A percentile compares a stretch with the other conserved stretches of the same genome.
These are phyloP conservation scores for Flaveria ramosissima DNA, from an alignment of 129 eudicot genomes.

Conservation along the genomic window DNA sequence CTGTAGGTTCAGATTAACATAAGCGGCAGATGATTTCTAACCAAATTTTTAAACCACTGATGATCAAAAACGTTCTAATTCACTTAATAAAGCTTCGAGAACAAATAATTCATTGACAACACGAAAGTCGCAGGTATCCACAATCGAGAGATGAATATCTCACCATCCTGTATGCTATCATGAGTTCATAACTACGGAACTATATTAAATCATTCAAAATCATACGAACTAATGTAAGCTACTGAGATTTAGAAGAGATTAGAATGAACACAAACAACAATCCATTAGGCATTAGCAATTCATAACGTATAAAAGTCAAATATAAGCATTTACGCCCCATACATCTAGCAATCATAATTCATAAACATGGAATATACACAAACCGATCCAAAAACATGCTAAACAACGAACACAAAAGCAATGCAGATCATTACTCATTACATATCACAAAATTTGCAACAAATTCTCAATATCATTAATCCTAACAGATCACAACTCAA, in stretches of 20 bases:
- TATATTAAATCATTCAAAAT: neutral
- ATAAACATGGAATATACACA: no score
- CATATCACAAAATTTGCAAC: no score
- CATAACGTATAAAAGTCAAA: no score
- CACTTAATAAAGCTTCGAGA: neutral
- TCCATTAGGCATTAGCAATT: no score
- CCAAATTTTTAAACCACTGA: neutral
- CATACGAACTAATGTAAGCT: neutral
- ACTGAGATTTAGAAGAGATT: neutral
- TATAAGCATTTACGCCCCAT: no score
- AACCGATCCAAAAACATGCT: no score
- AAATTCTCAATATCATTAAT: neutral
- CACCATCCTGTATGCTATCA: no score
- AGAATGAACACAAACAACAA: no score
- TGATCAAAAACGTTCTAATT: neutral
- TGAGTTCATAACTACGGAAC: neutral
- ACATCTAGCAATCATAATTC: no score
- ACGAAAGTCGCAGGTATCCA: no score
- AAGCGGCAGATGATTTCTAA: neutral
- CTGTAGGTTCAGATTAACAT: neutral
- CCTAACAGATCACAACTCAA: neutral
- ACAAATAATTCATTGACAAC: neutral
- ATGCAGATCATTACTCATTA: neutral
- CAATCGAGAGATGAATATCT: no score
- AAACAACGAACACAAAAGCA: neutral